phyloP scores from a whole-genome alignment of 2,329 filamentous ascomycete species.

The Beauveria australis region DNA sequence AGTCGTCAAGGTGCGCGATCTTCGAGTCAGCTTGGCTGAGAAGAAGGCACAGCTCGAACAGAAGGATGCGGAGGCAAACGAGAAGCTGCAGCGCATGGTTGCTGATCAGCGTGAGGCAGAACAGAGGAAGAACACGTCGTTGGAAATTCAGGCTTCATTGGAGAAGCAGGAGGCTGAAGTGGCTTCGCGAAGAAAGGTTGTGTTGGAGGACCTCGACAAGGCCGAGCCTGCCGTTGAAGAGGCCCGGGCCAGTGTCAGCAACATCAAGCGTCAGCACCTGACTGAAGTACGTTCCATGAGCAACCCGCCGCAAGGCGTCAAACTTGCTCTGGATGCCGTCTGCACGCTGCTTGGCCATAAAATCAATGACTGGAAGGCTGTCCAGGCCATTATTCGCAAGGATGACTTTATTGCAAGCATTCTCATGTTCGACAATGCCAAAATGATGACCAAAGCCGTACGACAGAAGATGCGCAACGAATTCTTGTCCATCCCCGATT shows the following conservation, averaged over 20 bases:
- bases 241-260: conserved; percentile 92
- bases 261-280: conserved; percentile 95
- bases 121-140: conserved; percentile 75
- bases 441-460: conserved; percentile 78
- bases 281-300: conserved; percentile 97
- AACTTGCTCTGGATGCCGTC: conserved; percentile 89
- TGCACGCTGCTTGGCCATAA: conserved; percentile 90
- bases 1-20: conserved; percentile 90
- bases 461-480: conserved; percentile 87
- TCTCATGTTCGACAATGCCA: conserved; percentile 92
- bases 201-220: conserved; percentile 76
- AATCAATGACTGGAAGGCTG: conserved; percentile 82
- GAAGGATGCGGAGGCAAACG: conserved; percentile 92
- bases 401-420: conserved; percentile 99
- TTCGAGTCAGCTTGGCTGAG: conserved; percentile 81
- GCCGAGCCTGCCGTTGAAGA: conserved; percentile 90
- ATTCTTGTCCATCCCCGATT: conserved; percentile 86
- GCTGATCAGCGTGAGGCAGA: conserved; percentile 93
- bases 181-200: conserved; percentile 71
- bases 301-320: conserved; percentile 83
- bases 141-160: conserved; percentile 80
- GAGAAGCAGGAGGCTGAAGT: conserved; percentile 88
- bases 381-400: conserved; percentile 77
- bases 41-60: conserved; percentile 90
- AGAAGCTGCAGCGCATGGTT: conserved; percentile 96